Base-by-base conservation (phyloP, 2,329 filamentous ascomycete genomes). In the Aspergillus sp. region DNA sequence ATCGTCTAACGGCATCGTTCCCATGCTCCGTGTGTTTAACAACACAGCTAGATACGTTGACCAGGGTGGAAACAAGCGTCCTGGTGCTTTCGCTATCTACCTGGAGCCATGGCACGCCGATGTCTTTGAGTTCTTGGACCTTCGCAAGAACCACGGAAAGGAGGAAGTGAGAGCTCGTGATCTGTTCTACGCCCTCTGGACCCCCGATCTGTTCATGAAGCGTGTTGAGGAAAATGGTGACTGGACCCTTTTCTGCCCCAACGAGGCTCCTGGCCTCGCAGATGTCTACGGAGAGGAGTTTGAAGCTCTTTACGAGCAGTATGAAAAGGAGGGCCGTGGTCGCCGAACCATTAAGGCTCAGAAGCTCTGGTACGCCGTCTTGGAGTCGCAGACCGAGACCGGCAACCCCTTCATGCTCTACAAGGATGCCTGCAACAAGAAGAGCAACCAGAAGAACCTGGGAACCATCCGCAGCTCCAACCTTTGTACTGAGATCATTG, bases 361-460 rank as follows among this genome's bases (percentile, higher is more conserved):
- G 84, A 99, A 99, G 85, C 88, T 99, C 58, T 99, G 95, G 95
- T 98, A 98, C 75, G 92, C 93, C 66, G 96, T 99, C 65, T 86
- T 99, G 48, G 95, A 99, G 81, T 91, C 95, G 50, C 95, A 99
- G 82, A 98, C 93, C 35, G 95, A 99, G 86, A 99, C 95, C 46
- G 95, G 95, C 68, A 98, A 96, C 79, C 95, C 95, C 49, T 99
- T 96, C 81, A 99, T 99, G 91, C 88, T 98, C 60, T 99, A 99
- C 88, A 99, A 99, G 84, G 95, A 99, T 79, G 85, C 88, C 71
- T 93, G 90, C 87, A 99, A 99, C 86, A 87, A 87, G 76, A 99
- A 99, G 89, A 97, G 93, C 84, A 99, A 99, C 86, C 95, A 99
- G 82, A 98, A 99, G 89, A 99, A 99, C 80, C 84, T 99, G 33